Evolutionary conservation across 371 early-diverging fungal genomes (phyloP), one percentile per base, ranked within the genome.

Genomic region (Mortierella sp.): DNA sequence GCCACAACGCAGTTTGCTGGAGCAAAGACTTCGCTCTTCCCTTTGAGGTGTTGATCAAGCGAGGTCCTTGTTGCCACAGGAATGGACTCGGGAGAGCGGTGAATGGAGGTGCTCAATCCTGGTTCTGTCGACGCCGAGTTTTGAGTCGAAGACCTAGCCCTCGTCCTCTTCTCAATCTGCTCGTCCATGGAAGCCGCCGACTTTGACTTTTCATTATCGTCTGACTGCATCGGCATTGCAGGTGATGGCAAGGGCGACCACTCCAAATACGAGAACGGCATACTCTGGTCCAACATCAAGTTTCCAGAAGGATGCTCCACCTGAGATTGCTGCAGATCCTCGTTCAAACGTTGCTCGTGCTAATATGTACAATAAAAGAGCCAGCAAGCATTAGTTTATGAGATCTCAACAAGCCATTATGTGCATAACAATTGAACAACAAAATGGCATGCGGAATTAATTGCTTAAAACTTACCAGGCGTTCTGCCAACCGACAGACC

Each of bases 401-500:
- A n/a, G n/a, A n/a, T n/a, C n/a, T n/a, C n/a, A n/a, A n/a, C n/a
- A n/a, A n/a, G n/a, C n/a, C n/a, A n/a, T n/a, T n/a, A n/a, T n/a
- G n/a, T n/a, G n/a, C n/a, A n/a, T n/a, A n/a, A n/a, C n/a, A n/a
- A n/a, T n/a, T n/a, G n/a, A n/a, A n/a, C n/a, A n/a, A n/a, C n/a
- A n/a, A n/a, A n/a, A n/a, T n/a, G n/a, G n/a, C n/a, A n/a, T n/a
- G n/a, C n/a, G n/a, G n/a, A n/a, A n/a, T n/a, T n/a, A 47, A 22
- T 1, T 2, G n/a, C 24, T n/a, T n/a, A 50, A 61, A 29, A 16
- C 72, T 77, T 79, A 87, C 87, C 86, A 93, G 68, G 13, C 87
- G 86, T 58, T 92, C 91, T n/a, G 91, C 88, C 24, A 90, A 55
- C 52, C 92, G 86, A 24, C 89, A 85, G 14, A 92, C 90, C 13